A percentile compares a stretch with the other conserved stretches of the same genome.
Evolutionary conservation across 1,284 basidiomycete genomes (phyloP).

Genomic region (Puccinia coronata): DNA sequence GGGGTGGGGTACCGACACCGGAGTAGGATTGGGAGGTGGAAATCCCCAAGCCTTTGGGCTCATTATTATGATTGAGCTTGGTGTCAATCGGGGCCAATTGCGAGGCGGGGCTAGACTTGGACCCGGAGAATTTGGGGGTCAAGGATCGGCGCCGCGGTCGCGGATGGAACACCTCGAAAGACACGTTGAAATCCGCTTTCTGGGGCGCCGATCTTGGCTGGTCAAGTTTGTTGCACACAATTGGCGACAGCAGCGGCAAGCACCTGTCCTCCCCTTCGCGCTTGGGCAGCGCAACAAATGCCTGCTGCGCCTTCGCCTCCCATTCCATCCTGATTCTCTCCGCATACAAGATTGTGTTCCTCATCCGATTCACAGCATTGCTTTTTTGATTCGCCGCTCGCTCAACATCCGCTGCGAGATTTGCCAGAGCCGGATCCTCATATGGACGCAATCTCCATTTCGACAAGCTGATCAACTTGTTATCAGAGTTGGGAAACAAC

Average conservation of each 20-base stretch:
- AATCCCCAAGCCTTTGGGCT: no score
- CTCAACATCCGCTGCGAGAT: constrained; percentile 81
- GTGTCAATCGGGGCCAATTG: constrained; percentile 17
- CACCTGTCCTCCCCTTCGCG: constrained; percentile 60
- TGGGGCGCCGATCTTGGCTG: constrained; percentile 12
- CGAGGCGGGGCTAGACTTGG: constrained; percentile 5
- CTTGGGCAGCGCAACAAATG: no score
- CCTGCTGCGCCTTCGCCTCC: no score
- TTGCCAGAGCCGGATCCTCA: constrained; percentile 78
- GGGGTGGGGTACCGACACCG: constrained; percentile 34
- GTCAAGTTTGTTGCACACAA: constrained; percentile 3
- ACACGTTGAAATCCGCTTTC: neutral
- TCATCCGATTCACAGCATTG: no score
- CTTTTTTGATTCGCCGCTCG: constrained; percentile 87
- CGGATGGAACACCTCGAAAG: neutral
- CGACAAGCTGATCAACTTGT: constrained; percentile 75
- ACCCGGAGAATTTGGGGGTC: neutral
- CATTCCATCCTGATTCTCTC: no score
- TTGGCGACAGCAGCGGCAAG: constrained; percentile 56
- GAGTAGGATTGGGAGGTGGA: constrained; percentile 3
- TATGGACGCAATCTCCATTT: constrained; percentile 74
- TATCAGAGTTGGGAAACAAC: constrained; percentile 76
- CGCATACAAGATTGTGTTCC: no score
- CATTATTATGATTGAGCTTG: neutral
- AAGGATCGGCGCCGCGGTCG: constrained; percentile 3